These are phyloP conservation scores for Botrytis fabae DNA, from an alignment of 2,329 filamentous ascomycete species.

Conservation along the genomic window DNA sequence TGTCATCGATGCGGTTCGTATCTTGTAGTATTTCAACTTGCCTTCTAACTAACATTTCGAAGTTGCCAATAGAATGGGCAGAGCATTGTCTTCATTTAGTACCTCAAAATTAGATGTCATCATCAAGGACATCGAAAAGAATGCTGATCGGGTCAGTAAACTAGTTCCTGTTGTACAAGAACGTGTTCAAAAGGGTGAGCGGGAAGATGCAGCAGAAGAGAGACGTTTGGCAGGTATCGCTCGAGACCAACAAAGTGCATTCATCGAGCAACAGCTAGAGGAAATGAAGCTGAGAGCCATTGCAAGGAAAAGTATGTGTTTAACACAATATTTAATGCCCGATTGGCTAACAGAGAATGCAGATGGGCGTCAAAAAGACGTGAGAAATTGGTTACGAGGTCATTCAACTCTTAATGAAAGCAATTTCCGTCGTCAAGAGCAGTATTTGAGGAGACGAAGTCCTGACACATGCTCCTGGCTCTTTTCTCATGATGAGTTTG, in stretches of 20 bases:
- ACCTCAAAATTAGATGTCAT: slow-evolving; percentile 15
- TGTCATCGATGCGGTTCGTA: slow-evolving; percentile 11
- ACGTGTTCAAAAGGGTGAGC: slow-evolving; percentile 6
- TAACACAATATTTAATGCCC: background rate
- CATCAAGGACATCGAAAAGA: slow-evolving; percentile 11
- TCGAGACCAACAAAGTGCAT: slow-evolving; percentile 12
- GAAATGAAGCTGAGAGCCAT: slow-evolving; percentile 11
- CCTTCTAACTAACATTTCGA: background rate
- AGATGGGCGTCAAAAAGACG: slow-evolving; percentile 15
- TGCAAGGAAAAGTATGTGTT: slow-evolving; percentile 8
- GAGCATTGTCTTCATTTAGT: slow-evolving; percentile 13
- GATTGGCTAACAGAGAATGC: background rate
- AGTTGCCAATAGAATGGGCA: slow-evolving; percentile 20
- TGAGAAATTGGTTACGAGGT: slow-evolving; percentile 14
- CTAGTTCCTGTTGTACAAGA: slow-evolving; percentile 19
- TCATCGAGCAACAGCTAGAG: slow-evolving; percentile 10
- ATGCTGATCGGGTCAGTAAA: slow-evolving; percentile 5
- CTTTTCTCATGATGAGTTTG: background rate
- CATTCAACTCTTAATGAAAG: slow-evolving; percentile 3
- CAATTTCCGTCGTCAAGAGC: slow-evolving; percentile 9
- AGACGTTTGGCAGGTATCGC: slow-evolving; percentile 8
- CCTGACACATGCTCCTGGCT: slow-evolving; percentile 16
- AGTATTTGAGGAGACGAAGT: background rate
- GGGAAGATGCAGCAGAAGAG: slow-evolving; percentile 15
- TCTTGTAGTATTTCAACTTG: background rate